phyloP scores from a whole-genome alignment of 305 asterid species.

The Solanum aculeatissimum region DNA sequence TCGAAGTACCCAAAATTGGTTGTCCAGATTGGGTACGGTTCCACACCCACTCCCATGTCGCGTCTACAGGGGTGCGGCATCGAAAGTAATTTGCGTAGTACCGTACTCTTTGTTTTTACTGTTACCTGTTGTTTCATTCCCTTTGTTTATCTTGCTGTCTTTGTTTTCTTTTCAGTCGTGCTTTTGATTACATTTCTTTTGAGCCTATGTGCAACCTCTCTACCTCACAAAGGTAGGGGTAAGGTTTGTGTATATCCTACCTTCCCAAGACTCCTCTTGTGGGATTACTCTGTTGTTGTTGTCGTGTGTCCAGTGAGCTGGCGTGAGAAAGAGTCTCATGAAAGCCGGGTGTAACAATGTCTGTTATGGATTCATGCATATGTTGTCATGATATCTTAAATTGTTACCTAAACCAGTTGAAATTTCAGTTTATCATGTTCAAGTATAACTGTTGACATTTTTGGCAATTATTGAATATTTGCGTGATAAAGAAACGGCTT shows the following conservation, averaged over 20 bases:
- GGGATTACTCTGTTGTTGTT: neutral
- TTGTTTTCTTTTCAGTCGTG: neutral
- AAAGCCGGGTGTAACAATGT: neutral
- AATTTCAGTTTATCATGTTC: neutral
- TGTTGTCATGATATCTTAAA: neutral
- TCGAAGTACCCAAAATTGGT: too few species aligned
- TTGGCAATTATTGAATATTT: neutral
- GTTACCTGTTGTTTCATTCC: neutral
- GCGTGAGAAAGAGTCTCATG: neutral
- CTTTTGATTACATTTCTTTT: neutral
- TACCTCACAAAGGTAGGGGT: too few species aligned
- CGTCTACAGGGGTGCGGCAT: too few species aligned
- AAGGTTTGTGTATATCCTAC: too few species aligned
- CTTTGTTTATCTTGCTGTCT: neutral
- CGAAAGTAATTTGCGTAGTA: too few species aligned
- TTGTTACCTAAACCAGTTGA: neutral
- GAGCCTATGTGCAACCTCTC: neutral
- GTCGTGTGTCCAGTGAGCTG: neutral
- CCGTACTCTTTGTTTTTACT: neutral
- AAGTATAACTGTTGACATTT: neutral
- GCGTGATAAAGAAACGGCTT: neutral
- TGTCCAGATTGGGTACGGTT: too few species aligned
- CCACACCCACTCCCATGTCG: too few species aligned
- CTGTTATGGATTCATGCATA: neutral
- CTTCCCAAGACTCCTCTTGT: too few species aligned